Conservation (phyloP, 2,329 filamentous ascomycete genomes). For the Claviceps sorghi region DNA sequence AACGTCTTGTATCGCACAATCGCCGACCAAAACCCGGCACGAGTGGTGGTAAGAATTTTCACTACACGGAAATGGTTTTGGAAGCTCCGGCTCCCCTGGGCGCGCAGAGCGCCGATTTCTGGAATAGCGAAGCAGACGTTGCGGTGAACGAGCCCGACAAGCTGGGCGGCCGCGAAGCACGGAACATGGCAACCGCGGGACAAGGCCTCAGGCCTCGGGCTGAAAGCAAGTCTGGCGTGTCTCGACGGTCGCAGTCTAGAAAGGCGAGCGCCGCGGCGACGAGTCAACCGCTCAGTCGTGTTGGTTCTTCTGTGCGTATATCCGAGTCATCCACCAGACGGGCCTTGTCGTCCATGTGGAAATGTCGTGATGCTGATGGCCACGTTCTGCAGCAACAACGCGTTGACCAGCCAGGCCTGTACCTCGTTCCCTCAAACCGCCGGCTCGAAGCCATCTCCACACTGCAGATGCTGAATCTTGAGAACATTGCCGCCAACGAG, state of each 20-base stretch:
- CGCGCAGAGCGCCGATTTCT: conserved; percentile 38
- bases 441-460: conserved; percentile 51
- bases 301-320: conserved; percentile 31
- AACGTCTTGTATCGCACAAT: conserved; percentile 84
- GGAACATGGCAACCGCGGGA: conserved; percentile 26
- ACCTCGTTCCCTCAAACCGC: conserved; percentile 38
- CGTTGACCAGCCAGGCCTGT: conserved; percentile 31
- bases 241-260: conserved; percentile 39
- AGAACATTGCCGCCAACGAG: conserved; percentile 79
- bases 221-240: conserved; percentile 36
- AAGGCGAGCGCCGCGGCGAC: conserved; percentile 33
- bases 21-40: conserved; percentile 54
- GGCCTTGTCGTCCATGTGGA: conserved; percentile 17
- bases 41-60: conserved; percentile 73
- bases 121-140: conserved; percentile 65
- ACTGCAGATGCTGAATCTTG: conserved; percentile 79
- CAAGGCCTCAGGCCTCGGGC: conserved; percentile 23
- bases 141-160: conserved; percentile 32
- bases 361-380: conserved; percentile 19
- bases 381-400: conserved; percentile 21
- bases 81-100: conserved; percentile 35
- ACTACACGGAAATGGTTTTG: conserved; percentile 83
- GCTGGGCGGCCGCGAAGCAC: conserved; percentile 33
- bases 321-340: conserved; percentile 16
- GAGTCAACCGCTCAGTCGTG: conserved; percentile 29